Evolutionary conservation across 345 rosid genomes (phyloP), one percentile per base, ranked within the genome.

Genomic region (Hirschfeldia incana): DNA sequence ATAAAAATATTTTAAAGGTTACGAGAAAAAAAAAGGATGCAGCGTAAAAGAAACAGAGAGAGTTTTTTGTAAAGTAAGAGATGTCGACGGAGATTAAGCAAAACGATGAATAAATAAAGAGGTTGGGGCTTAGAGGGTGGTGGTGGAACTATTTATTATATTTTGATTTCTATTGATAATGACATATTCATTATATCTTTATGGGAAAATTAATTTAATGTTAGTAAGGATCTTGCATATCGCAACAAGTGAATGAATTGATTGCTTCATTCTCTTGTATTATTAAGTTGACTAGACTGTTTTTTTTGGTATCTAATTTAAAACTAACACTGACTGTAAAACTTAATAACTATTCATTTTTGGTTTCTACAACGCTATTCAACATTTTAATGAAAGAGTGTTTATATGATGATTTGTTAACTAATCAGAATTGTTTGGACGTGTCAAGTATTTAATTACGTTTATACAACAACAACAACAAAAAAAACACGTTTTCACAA

Each of bases 201-300:
- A 63, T 15, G 61, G 8, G 11, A n/a, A 36, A 42, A 30, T 42
- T 58, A 8, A 6, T 65, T 39, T 5, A 16, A 65, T 66, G 67
- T 44, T 66, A 30, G 6, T 72, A 66, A 72, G 68, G 81, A 78
- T 73, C 62, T 73, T 67, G 55, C 82, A 78, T 58, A 78, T 78
- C 82, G 8, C 46, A 67, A 67, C 69, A 7, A 78, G 67, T 72
- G 32, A 44, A 33, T 72, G 32, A 44, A 33, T 26, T 78, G 62
- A 58, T 78, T 67, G 68, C 59, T 32, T 78, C 33, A 73, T 72
- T 66, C 73, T 78, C 8, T 72, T 73, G 73, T 32, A 73, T 78
- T 72, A 78, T 73, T 78, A 66, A 66, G 82, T 78, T 78, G 82
- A 67, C 81, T 30, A 58, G 42, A 67, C 33, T 6, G 73, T 67